Conservation (phyloP, 768 basidiomycete species). For the Leccinellum luteum region DNA sequence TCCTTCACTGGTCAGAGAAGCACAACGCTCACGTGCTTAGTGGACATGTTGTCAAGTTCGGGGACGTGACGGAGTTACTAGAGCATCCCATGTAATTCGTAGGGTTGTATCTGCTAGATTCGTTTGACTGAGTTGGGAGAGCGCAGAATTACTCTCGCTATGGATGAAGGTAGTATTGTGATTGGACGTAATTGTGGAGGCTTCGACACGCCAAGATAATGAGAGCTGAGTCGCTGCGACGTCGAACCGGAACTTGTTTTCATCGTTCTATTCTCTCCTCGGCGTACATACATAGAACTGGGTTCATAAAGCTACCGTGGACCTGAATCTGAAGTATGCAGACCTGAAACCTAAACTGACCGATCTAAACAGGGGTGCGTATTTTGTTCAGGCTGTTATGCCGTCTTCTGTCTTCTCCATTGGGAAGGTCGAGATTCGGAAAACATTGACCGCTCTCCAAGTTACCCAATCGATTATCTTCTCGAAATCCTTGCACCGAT, state of each 20-base stretch:
- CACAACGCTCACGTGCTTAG: conserved; percentile 1
- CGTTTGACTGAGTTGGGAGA: not conserved
- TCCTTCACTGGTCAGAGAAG: not conserved
- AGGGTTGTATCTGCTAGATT: not conserved
- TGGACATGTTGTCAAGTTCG: not conserved
- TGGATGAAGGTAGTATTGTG: not conserved
- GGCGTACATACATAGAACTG: too few relatives aligned
- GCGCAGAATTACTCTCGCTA: not conserved
- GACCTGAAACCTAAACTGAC: too few relatives aligned
- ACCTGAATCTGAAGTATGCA: too few relatives aligned
- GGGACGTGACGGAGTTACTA: not conserved
- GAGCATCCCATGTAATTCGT: not conserved
- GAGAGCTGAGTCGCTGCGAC: too few relatives aligned
- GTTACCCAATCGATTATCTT: conserved; percentile 82
- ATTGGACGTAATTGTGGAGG: not conserved
- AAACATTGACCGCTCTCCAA: not conserved
- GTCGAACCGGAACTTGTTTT: not conserved
- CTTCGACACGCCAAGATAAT: not conserved
- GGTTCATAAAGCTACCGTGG: too few relatives aligned
- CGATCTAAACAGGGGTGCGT: too few relatives aligned
- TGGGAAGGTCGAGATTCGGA: not conserved
- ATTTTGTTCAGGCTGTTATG: not conserved
- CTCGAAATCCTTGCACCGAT: conserved; percentile 62
- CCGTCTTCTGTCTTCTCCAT: not conserved
- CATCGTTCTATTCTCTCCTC: too few relatives aligned